A percentile compares a stretch with the other conserved stretches of the same genome.
Conservation (phyloP, 139 green algal genomes). For the Chlamydomonas urium region DNA sequence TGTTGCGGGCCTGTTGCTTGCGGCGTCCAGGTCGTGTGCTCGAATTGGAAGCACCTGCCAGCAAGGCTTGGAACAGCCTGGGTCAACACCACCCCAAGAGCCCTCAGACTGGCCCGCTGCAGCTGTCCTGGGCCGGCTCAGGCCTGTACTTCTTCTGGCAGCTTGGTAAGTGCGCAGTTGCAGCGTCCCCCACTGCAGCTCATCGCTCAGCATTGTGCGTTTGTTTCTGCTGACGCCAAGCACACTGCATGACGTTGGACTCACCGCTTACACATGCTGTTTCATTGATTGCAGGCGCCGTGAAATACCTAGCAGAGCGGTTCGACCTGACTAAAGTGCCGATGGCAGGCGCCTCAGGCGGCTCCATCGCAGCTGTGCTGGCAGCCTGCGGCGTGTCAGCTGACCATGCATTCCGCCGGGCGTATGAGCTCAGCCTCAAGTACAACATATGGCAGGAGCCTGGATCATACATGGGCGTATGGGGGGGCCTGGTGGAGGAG, state of each 20-base stretch:
- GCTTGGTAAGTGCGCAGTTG: slow-evolving; percentile 17
- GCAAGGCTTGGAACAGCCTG: too few relatives aligned
- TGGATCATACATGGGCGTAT: slow-evolving; percentile 36
- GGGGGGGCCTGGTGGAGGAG: slow-evolving; percentile 45
- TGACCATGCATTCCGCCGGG: slow-evolving; percentile 35
- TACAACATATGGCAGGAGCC: slow-evolving; percentile 52
- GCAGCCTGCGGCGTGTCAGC: slow-evolving; percentile 35
- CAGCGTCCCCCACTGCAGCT: background rate
- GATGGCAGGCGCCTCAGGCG: slow-evolving; percentile 51
- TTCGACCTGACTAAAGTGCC: slow-evolving; percentile 46
- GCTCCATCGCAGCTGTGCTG: slow-evolving; percentile 42
- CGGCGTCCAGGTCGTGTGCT: too few relatives aligned
- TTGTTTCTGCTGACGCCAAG: background rate
- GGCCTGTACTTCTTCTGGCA: slow-evolving; percentile 48
- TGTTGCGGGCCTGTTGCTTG: too few relatives aligned
- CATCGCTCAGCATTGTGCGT: background rate
- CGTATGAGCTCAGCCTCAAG: slow-evolving; percentile 42
- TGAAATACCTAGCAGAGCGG: slow-evolving; percentile 51
- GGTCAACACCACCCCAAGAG: too few relatives aligned
- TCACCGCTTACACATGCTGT: background rate
- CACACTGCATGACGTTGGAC: background rate
- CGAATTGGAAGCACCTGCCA: too few relatives aligned
- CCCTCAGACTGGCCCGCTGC: background rate
- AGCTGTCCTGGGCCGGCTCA: slow-evolving; percentile 16
- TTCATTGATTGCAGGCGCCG: slow-evolving; percentile 30